Base-by-base conservation (phyloP, 2,329 filamentous ascomycete genomes). In the Penicillium sp. region DNA sequence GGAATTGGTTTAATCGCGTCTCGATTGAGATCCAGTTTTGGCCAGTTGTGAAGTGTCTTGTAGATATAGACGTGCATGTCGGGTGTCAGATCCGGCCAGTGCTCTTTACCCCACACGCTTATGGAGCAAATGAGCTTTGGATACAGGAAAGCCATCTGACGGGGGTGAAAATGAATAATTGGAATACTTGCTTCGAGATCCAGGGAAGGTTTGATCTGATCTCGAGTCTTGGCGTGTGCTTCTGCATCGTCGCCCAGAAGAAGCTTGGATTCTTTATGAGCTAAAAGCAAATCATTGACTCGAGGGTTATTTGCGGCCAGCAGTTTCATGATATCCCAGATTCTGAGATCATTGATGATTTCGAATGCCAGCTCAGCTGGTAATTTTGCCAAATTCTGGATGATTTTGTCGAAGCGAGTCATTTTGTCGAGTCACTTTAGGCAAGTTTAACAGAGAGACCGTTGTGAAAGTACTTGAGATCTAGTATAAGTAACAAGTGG, bases 291-390 rank as follows among this genome's bases (percentile, higher is more conserved):
- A 2, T 26, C 42, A 14, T 55, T 53, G 6, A 65, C 46, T 8
- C n/a, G 29, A 12, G 43, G 31, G 41, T 60, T 44, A 4, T 59
- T 37, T 22, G 57, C 37, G n/a, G 15, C 25, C 2, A 61, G 15
- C 6, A 66, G 33, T 3, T 53, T 55, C 15, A 66, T 52, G 26
- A 64, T 47, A 29, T 63, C 61, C 49, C 55, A 61, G 20, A 63
- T 40, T 15, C 61, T 56, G 15, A 66, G 43, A 37, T 67, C 64
- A 40, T 60, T 48, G 46, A 67, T 56, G 29, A 67, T 60, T 26
- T 62, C 52, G 43, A 63, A 53, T 1, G 61, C 55, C 7, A 67
- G 42, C 15, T 67, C 63, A n/a, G 43, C 33, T 5, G 65, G 64
- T 18, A 63, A 37, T 25, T 47, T 25, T n/a, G 31, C 43, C 43